A percentile compares a stretch with the other conserved stretches of the same genome.
Evolutionary conservation across 306 rosid species (phyloP).

Genomic region (Delonix regia): DNA sequence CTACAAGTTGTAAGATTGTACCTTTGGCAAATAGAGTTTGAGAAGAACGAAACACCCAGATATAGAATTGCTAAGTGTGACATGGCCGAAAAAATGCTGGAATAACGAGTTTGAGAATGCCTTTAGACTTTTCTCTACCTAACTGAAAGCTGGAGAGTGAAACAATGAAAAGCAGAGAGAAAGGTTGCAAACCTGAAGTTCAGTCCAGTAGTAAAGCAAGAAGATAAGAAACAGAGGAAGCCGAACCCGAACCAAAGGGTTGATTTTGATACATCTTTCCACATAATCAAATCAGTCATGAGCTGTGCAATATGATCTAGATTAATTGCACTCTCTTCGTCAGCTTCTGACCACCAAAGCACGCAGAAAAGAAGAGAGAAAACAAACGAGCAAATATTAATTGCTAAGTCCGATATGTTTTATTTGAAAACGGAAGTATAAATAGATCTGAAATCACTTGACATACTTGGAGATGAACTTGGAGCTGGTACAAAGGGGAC

Average conservation of each 20-base stretch:
- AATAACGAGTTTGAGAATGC: not conserved
- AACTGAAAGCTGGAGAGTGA: not conserved
- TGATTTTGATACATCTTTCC: conserved; percentile 83
- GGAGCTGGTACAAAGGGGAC: conserved; percentile 59
- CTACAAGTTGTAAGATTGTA: conserved; percentile 27
- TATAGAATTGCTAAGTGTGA: conserved; percentile 71
- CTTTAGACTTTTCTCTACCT: conserved; percentile 3
- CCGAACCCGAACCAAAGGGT: conserved; percentile 91
- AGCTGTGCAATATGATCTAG: conserved; percentile 62
- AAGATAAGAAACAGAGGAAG: conserved; percentile 61
- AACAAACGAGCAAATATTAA: not conserved
- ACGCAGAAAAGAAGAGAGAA: not conserved
- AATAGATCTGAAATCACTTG: not conserved
- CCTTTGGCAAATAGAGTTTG: conserved; percentile 74
- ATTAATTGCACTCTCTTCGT: conserved; percentile 54
- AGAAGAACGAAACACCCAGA: conserved; percentile 71
- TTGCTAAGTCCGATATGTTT: not conserved
- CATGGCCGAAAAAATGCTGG: conserved; percentile 73
- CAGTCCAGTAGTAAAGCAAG: conserved; percentile 67
- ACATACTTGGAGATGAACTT: conserved; percentile 56
- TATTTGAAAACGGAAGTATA: not conserved
- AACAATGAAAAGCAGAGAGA: not conserved
- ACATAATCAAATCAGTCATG: conserved; percentile 71
- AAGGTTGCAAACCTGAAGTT: conserved; percentile 56
- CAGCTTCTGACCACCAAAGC: conserved; percentile 45